These are phyloP conservation scores for Tetraselmis striata DNA, from an alignment of 139 green algal genomes.

Conservation along the genomic window DNA sequence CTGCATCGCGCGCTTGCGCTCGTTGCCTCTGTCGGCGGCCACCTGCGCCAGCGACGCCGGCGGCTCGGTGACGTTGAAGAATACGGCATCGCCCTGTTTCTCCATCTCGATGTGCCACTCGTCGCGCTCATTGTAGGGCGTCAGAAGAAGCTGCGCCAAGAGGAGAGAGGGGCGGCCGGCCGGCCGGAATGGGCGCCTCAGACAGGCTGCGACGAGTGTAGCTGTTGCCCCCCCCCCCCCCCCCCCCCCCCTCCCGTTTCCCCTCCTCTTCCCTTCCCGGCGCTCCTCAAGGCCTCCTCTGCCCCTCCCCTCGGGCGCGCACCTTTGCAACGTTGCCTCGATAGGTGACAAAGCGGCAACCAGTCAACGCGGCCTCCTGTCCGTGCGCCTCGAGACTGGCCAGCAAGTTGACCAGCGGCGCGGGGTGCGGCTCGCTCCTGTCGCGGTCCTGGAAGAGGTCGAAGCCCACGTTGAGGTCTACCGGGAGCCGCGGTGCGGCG, in stretches of 20 bases:
- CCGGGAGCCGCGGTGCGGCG: constrained; percentile 5
- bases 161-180: no score
- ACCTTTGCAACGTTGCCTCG: neutral
- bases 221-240: no score
- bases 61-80: constrained; percentile 23
- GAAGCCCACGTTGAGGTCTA: constrained; percentile 15
- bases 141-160: neutral
- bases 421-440: constrained; percentile 7
- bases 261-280: no score
- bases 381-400: neutral
- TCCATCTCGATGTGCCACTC: constrained; percentile 17
- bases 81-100: neutral
- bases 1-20: constrained; percentile 8
- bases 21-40: neutral
- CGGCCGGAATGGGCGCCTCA: no score
- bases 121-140: constrained; percentile 11
- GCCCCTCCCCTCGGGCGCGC: no score
- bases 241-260: no score
- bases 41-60: neutral
- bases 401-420: neutral
- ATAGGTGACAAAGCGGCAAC: neutral
- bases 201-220: no score
- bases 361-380: neutral
- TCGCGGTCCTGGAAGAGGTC: constrained; percentile 21
- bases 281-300: no score